Conservation (phyloP, 2,329 filamentous ascomycete species). For the Paracoccidioides brasiliensis region DNA sequence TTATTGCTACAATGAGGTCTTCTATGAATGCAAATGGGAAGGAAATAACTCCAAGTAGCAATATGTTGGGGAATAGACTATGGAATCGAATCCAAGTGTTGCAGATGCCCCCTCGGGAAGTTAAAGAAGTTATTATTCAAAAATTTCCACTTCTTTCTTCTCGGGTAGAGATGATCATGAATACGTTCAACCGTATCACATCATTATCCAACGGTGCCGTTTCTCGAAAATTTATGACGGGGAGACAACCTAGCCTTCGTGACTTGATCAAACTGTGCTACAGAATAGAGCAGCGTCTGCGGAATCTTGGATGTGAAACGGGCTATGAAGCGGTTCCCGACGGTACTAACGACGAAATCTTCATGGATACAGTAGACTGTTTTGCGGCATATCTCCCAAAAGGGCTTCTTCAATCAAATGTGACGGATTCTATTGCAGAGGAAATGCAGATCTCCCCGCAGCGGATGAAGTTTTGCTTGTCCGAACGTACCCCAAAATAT, state of each 20-base stretch:
- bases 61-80: slow-evolving; percentile 69
- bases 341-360: slow-evolving; percentile 64
- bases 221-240: slow-evolving; percentile 27
- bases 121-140: slow-evolving; percentile 57
- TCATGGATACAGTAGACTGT: slow-evolving; percentile 85
- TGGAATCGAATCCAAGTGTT: slow-evolving; percentile 69
- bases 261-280: slow-evolving; percentile 89
- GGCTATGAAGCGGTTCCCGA: slow-evolving; percentile 61
- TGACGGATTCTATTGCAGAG: slow-evolving; percentile 57
- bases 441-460: slow-evolving; percentile 78
- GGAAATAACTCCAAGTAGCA: slow-evolving; percentile 53
- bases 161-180: slow-evolving; percentile 43
- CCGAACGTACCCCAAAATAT: slow-evolving; percentile 57
- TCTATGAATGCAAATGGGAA: slow-evolving; percentile 51
- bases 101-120: slow-evolving; percentile 53
- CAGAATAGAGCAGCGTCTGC: slow-evolving; percentile 55
- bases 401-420: slow-evolving; percentile 42
- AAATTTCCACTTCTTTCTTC: slow-evolving; percentile 55
- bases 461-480: slow-evolving; percentile 63
- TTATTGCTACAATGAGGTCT: slow-evolving; percentile 83
- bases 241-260: slow-evolving; percentile 51
- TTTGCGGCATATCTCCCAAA: slow-evolving; percentile 73
- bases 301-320: slow-evolving; percentile 45
- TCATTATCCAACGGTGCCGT: slow-evolving; percentile 27
- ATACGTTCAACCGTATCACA: slow-evolving; percentile 38